A percentile compares a stretch with the other conserved stretches of the same genome.
Conservation (phyloP, 176 grass and related monocot genomes). For the Carex kokanica region DNA sequence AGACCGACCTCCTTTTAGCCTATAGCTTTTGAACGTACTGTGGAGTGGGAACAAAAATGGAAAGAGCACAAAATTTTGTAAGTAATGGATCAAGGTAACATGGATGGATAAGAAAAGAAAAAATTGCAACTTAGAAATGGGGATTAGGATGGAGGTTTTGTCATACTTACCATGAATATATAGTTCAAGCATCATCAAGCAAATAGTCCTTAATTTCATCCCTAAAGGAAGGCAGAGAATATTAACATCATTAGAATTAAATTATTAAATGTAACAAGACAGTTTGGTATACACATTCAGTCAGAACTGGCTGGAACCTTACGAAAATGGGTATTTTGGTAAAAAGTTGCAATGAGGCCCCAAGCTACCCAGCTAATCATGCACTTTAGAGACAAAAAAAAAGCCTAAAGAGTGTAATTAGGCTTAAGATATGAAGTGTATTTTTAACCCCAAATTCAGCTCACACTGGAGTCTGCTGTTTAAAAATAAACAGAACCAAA, state of each 20-base stretch:
- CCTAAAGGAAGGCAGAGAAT: constrained; percentile 41
- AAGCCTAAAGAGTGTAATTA: not conserved
- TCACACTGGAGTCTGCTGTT: not conserved
- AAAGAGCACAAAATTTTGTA: constrained; percentile 33
- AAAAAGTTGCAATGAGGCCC: not conserved
- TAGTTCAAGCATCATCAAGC: constrained; percentile 49
- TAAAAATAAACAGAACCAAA: not conserved
- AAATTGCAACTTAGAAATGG: not conserved
- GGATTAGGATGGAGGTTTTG: not conserved
- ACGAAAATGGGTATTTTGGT: not conserved
- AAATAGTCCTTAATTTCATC: constrained; percentile 67
- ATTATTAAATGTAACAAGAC: constrained; percentile 14
- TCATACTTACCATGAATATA: constrained; percentile 13
- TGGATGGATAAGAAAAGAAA: not conserved
- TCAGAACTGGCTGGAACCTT: not conserved
- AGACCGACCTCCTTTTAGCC: not conserved
- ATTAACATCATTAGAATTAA: constrained; percentile 23
- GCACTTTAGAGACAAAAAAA: not conserved
- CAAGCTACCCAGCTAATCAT: not conserved
- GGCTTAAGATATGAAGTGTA: not conserved
- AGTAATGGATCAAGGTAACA: constrained; percentile 25
- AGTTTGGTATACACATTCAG: constrained; percentile 7
- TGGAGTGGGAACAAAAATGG: constrained; percentile 34
- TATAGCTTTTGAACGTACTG: not conserved
- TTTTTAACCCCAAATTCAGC: not conserved